These are phyloP conservation scores for Begonia peltatifolia DNA, from an alignment of 306 rosid genomes.

Conservation along the genomic window DNA sequence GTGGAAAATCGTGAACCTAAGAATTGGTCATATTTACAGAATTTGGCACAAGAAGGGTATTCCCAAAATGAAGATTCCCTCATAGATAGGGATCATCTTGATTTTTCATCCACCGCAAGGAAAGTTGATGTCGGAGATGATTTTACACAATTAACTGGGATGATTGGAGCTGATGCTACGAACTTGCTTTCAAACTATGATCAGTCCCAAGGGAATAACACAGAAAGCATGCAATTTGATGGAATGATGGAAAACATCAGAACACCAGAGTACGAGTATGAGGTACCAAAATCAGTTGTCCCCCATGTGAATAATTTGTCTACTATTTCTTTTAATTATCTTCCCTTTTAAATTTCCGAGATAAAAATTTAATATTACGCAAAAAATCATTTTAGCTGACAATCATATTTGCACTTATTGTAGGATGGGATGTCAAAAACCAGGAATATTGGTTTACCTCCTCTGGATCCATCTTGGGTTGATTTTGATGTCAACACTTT, in stretches of 20 bases:
- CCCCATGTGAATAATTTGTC: not conserved
- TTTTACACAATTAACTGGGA: slow-evolving; percentile 33
- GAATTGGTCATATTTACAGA: slow-evolving; percentile 77
- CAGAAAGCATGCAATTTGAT: slow-evolving; percentile 41
- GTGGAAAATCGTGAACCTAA: slow-evolving; percentile 78
- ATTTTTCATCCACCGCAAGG: slow-evolving; percentile 28
- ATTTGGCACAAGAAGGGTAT: slow-evolving; percentile 67
- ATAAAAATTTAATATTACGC: not conserved
- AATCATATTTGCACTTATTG: slow-evolving; percentile 12
- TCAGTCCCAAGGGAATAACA: slow-evolving; percentile 34
- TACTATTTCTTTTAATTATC: not conserved
- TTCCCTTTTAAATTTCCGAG: not conserved
- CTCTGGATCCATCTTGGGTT: slow-evolving; percentile 38
- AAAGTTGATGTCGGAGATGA: slow-evolving; percentile 32
- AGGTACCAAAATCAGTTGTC: slow-evolving; percentile 31
- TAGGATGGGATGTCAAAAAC: slow-evolving; percentile 48
- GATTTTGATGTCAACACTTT: slow-evolving; percentile 57
- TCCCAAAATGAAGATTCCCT: slow-evolving; percentile 48
- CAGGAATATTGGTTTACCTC: slow-evolving; percentile 35
- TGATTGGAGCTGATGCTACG: slow-evolving; percentile 20
- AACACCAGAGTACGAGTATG: slow-evolving; percentile 42
- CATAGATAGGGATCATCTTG: slow-evolving; percentile 63
- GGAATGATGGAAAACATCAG: slow-evolving; percentile 41
- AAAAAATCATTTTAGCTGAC: slow-evolving; percentile 10
- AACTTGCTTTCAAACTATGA: slow-evolving; percentile 30